Percentiles rank a stretch among this genome's conserved stretches.
Conservation (phyloP, 2,329 filamentous ascomycete genomes). For the Purpureocillium takamizusanense region DNA sequence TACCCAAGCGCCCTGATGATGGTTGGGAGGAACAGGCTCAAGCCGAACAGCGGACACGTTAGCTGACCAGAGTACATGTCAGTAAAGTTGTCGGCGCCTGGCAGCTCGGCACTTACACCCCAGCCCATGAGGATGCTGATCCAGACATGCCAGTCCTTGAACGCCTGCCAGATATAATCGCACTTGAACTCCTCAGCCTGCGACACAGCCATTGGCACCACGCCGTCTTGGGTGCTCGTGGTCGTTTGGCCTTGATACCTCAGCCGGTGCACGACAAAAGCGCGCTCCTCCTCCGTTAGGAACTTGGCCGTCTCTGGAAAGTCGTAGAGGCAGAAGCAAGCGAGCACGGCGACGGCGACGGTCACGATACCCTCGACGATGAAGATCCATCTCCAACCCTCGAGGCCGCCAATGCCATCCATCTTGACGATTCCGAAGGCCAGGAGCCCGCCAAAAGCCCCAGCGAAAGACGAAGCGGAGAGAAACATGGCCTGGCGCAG, state of each 20-base stretch:
- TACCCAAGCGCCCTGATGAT: constrained; percentile 55
- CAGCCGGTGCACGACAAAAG: constrained; percentile 61
- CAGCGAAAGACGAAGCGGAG: constrained; percentile 70
- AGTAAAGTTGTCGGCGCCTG: too few relatives aligned
- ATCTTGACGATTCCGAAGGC: constrained; percentile 63
- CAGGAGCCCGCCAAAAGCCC: constrained; percentile 65
- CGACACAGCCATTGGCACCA: constrained; percentile 27
- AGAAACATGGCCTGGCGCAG: constrained; percentile 65
- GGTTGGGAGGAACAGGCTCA: constrained; percentile 53
- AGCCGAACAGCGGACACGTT: constrained; percentile 41
- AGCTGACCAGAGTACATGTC: too few relatives aligned
- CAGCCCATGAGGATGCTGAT: constrained; percentile 53
- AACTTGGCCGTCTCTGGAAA: constrained; percentile 74
- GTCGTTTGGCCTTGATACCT: constrained; percentile 47
- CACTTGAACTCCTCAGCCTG: constrained; percentile 68
- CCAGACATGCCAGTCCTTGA: constrained; percentile 75
- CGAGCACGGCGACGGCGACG: constrained; percentile 53
- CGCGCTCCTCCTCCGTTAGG: constrained; percentile 60
- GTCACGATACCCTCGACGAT: constrained; percentile 64
- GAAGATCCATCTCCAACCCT: constrained; percentile 59
- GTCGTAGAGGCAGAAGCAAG: constrained; percentile 68
- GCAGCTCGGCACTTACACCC: constrained; percentile 42
- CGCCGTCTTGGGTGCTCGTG: background rate
- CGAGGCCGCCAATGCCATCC: constrained; percentile 51
- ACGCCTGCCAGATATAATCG: constrained; percentile 62